Conservation (phyloP, 768 basidiomycete species). For the Serendipita sp. region DNA sequence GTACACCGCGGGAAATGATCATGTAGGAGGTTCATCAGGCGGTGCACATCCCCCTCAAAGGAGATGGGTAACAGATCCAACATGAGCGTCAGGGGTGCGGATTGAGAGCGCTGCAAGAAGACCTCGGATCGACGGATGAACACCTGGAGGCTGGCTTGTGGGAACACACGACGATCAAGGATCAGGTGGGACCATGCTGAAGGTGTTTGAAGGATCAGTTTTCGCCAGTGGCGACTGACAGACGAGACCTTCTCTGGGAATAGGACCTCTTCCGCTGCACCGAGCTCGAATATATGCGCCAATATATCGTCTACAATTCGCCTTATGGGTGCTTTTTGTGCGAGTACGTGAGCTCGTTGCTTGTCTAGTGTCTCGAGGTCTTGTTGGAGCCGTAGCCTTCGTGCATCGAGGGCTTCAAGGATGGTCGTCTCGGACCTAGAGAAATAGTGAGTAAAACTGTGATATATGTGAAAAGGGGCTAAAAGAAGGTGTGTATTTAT, state of each 20-base stretch:
- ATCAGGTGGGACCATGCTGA: neutral
- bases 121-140: constrained; percentile 3
- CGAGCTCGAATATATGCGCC: constrained; percentile 3
- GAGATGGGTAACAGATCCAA: neutral
- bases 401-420: neutral
- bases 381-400: neutral
- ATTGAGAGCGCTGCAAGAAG: neutral
- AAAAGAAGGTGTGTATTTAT: no score
- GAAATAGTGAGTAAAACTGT: neutral
- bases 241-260: neutral
- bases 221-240: neutral
- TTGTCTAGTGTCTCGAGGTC: neutral
- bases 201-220: neutral
- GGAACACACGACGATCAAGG: neutral
- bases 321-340: neutral
- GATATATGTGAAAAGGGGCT: no score
- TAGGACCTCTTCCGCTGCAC: neutral
- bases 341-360: neutral
- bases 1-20: neutral
- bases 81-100: neutral
- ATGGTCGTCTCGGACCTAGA: neutral
- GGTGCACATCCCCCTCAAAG: neutral
- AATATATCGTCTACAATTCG: constrained; percentile 3
- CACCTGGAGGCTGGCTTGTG: neutral
- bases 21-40: neutral